These are phyloP conservation scores for Podospora australis DNA, from an alignment of 495 filamentous ascomycete genomes.

Conservation along the genomic window DNA sequence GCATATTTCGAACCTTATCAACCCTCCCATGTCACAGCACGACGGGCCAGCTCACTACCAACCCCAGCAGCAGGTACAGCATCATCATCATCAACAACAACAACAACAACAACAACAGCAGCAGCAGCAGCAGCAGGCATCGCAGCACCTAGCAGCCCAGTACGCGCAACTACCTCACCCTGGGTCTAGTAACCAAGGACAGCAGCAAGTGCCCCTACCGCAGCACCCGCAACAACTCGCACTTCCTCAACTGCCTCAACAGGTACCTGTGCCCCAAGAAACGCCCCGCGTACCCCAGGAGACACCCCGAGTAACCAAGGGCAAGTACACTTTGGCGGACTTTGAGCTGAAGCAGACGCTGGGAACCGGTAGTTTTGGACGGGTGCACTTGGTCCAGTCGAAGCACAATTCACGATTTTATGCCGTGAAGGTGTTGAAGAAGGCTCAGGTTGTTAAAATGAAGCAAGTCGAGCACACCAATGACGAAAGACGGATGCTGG, in stretches of 20 bases:
- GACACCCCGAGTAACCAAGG: slow-evolving; percentile 68
- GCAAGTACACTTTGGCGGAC: slow-evolving; percentile 91
- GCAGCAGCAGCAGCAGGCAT: slow-evolving; percentile 15
- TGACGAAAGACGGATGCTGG: slow-evolving; percentile 91
- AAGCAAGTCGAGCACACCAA: slow-evolving; percentile 99
- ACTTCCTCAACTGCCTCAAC: slow-evolving; percentile 10
- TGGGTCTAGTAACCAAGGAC: slow-evolving; percentile 10
- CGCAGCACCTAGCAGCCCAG: slow-evolving; percentile 7
- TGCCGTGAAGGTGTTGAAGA: slow-evolving; percentile 96
- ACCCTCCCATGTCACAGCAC: slow-evolving; percentile 48
- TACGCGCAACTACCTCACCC: too few species aligned
- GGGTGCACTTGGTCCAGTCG: slow-evolving; percentile 93
- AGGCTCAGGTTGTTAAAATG: slow-evolving; percentile 98
- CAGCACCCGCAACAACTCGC: slow-evolving; percentile 9
- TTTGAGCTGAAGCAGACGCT: slow-evolving; percentile 84
- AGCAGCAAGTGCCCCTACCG: slow-evolving; percentile 11
- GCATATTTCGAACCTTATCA: slow-evolving; percentile 66
- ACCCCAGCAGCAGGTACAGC: slow-evolving; percentile 16
- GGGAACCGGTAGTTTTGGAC: slow-evolving; percentile 93
- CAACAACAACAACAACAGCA: slow-evolving; percentile 19
- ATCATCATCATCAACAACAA: slow-evolving; percentile 18
- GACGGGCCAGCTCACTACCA: slow-evolving; percentile 37
- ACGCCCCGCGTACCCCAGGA: too few species aligned
- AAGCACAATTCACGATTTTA: slow-evolving; percentile 97
- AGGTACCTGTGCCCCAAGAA: slow-evolving; percentile 11